Base-by-base conservation (phyloP, 164 flowering plant genomes). In the Kalanchoe fedtschenkoi region DNA sequence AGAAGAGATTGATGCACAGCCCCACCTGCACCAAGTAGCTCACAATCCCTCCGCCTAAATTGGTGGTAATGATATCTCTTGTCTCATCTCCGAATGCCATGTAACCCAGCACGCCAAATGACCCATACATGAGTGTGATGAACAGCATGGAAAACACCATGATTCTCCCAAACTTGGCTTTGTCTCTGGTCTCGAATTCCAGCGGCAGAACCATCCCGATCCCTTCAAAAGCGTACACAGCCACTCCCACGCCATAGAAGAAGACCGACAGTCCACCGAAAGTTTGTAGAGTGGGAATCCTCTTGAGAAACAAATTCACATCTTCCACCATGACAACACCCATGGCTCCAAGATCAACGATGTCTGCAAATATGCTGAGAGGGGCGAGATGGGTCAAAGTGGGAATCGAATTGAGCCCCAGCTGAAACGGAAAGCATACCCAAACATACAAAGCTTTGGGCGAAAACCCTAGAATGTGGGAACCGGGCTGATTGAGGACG, bases 291-390 rank as follows among this genome's bases (percentile, higher is more conserved):
- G 10, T 65, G 0, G 81, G 82, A 46, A 58, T 66, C 0, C 71
- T 19, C 32, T 76, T 60, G 30, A 78, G 0, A 55, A 72, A 73
- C 15, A 78, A 65, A 51, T 72, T 4, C 9, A 77, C 77, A 68
- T 89, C 98, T 66, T 91, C 77, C 26, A 80, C 83, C 89, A 91
- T 83, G 46, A 91, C 95, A 29, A 83, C 79, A 1, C 83, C 86
- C 83, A 85, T 88, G 1, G 97, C 91, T 10, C 81, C 93, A n/a
- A 91, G 61, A 69, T 91, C 87, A 5, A 87, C 89, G 1, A 89
- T 71, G 62, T 91, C 98, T 1, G 98, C 98, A 60, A 91, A 91
- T 28, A 91, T 91, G 68, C 96, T 91, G 75, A 91, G 34, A 61
- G 96, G 98, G 24, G 98, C 96, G 35, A 91, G 69, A 73, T 81